These are phyloP conservation scores for barrel medic (Medicago truncatula) DNA, from an alignment of 306 rosid species.

Conservation along the genomic window DNA sequence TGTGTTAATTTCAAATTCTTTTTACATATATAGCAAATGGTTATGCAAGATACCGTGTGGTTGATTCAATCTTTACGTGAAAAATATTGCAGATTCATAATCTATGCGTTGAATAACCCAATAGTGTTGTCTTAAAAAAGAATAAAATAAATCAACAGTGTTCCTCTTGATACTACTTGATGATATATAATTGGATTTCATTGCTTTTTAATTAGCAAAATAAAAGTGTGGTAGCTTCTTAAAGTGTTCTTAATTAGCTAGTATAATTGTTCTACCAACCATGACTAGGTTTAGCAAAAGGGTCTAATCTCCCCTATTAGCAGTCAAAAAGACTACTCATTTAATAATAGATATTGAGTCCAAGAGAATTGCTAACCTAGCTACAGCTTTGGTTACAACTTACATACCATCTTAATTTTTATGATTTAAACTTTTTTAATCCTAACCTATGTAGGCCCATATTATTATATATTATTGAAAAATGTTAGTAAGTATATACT, in stretches of 20 bases:
- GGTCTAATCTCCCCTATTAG: neutral
- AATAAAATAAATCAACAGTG: slow-evolving; percentile 48
- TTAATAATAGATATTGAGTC: neutral
- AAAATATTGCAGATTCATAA: slow-evolving; percentile 39
- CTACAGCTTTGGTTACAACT: neutral
- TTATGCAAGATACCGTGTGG: slow-evolving; percentile 12
- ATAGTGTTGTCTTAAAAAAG: slow-evolving; percentile 20
- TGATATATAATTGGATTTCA: neutral
- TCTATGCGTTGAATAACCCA: slow-evolving; percentile 52
- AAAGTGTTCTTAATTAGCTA: slow-evolving; percentile 5
- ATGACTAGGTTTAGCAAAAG: slow-evolving; percentile 21
- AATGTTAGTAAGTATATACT: too few relatives aligned
- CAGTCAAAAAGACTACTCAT: slow-evolving; percentile 14
- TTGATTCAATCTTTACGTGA: slow-evolving; percentile 33
- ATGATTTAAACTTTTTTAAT: neutral
- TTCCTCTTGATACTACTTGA: slow-evolving; percentile 55
- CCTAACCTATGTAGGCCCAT: neutral
- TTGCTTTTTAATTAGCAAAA: slow-evolving; percentile 11
- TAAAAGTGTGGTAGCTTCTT: slow-evolving; percentile 21
- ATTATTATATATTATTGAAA: too few relatives aligned
- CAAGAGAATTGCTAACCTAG: neutral
- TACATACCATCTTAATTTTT: neutral
- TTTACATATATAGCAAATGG: slow-evolving; percentile 12
- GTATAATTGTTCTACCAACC: neutral
- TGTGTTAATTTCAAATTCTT: slow-evolving; percentile 18